Percentiles rank a stretch among this genome's conserved stretches.
Evolutionary conservation across 352 stramenopile genomes (phyloP).

Genomic region (Phytopythium boreale): DNA sequence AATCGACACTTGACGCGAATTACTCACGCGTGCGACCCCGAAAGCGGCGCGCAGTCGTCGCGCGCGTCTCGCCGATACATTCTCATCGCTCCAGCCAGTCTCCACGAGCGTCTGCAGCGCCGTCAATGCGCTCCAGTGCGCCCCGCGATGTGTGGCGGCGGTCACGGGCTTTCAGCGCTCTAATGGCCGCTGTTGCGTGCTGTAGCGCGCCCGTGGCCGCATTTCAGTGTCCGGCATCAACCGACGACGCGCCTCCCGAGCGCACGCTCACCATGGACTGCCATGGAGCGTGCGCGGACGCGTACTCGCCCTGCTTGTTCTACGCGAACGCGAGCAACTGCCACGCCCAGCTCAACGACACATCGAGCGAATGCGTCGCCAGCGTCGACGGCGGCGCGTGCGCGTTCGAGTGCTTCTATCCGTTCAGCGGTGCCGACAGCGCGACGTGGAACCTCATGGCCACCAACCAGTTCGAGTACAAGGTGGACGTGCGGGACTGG

Average conservation of each 20-base stretch:
- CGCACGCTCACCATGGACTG: conserved; percentile 24
- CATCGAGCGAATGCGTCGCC: conserved; percentile 13
- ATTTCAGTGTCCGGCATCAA: conserved; percentile 6
- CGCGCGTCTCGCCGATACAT: neutral
- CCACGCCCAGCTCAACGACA: neutral
- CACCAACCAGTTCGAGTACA: conserved; percentile 26
- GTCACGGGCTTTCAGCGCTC: neutral
- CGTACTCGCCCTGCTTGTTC: conserved; percentile 19
- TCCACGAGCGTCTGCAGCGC: neutral
- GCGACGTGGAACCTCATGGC: conserved; percentile 31
- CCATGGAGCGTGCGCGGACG: conserved; percentile 13
- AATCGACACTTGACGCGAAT: neutral
- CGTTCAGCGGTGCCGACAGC: conserved; percentile 20
- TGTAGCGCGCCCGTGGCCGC: neutral
- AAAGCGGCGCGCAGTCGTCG: neutral
- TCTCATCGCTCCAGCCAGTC: neutral
- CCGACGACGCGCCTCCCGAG: conserved; percentile 3
- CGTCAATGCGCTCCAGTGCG: neutral
- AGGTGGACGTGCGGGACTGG: conserved; percentile 20
- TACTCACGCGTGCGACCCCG: neutral
- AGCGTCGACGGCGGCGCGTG: conserved; percentile 11
- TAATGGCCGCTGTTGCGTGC: neutral
- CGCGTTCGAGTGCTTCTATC: conserved; percentile 36
- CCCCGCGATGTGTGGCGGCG: neutral
- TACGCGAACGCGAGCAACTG: conserved; percentile 14